These are phyloP conservation scores for Saprolegnia diclina DNA, from an alignment of 352 stramenopile genomes.

Conservation along the genomic window DNA sequence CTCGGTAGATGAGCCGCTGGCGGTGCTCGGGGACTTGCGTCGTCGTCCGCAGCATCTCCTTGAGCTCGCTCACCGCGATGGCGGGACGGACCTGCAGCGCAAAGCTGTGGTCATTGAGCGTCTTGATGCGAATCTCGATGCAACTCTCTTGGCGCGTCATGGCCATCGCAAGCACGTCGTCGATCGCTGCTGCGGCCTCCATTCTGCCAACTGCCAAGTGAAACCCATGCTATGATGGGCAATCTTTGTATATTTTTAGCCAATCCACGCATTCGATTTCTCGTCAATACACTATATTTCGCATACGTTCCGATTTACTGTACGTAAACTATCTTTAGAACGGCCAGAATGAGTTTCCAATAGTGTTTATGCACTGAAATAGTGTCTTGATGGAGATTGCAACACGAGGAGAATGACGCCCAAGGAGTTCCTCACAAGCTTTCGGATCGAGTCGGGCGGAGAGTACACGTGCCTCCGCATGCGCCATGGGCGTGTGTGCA, in stretches of 20 bases:
- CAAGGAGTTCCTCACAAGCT: slow-evolving; percentile 15
- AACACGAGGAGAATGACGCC: not conserved
- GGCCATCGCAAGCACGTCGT: not conserved
- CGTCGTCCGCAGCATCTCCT: slow-evolving; percentile 42
- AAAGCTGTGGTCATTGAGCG: slow-evolving; percentile 73
- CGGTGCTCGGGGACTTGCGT: slow-evolving; percentile 52
- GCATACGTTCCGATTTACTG: too few relatives aligned
- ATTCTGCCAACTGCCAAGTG: slow-evolving; percentile 2
- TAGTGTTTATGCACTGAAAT: too few relatives aligned
- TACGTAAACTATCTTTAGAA: too few relatives aligned
- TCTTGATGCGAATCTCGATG: slow-evolving; percentile 56
- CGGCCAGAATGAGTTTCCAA: too few relatives aligned
- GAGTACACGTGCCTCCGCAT: slow-evolving; percentile 23
- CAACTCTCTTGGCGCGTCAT: not conserved
- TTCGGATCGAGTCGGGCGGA: not conserved
- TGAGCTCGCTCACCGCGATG: slow-evolving; percentile 60
- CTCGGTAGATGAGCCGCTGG: slow-evolving; percentile 90
- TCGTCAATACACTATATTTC: too few relatives aligned
- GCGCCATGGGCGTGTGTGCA: not conserved
- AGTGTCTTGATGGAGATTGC: not conserved
- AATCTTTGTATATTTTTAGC: slow-evolving; percentile 9
- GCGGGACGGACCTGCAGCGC: slow-evolving; percentile 40
- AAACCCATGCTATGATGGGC: not conserved
- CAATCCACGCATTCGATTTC: not conserved
- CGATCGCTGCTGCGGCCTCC: not conserved